phyloP scores from a whole-genome alignment of 2,329 filamentous ascomycete genomes.

The Sporothrix brasiliensis region DNA sequence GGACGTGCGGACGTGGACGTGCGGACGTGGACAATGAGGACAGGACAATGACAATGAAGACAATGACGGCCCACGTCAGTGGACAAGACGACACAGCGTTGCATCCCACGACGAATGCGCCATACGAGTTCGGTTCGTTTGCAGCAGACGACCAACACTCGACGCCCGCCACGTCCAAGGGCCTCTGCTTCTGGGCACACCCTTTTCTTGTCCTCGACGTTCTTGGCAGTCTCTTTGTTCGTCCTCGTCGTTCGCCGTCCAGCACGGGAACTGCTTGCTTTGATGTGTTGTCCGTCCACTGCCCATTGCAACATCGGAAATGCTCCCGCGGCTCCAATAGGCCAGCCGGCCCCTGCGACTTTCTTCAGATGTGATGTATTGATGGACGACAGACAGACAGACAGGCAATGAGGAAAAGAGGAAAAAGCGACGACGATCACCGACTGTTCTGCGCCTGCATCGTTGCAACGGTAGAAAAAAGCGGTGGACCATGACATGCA shows the following conservation, averaged over 20 bases:
- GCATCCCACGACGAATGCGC: not conserved
- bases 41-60: no score
- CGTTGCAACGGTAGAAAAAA: not conserved
- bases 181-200: no score
- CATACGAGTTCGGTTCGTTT: not conserved
- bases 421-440: not conserved
- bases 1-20: no score
- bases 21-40: no score
- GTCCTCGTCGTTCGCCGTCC: no score
- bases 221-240: not conserved
- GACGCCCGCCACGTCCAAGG: not conserved
- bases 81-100: not conserved
- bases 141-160: not conserved
- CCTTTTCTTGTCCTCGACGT: not conserved
- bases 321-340: not conserved
- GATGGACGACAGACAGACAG: not conserved
- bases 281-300: slow-evolving; percentile 19
- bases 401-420: not conserved
- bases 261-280: slow-evolving; percentile 4
- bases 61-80: not conserved
- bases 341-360: not conserved
- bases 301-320: slow-evolving; percentile 15
- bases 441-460: not conserved
- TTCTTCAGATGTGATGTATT: not conserved
- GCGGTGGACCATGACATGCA: slow-evolving; percentile 6